Base-by-base conservation (phyloP, 495 filamentous ascomycete species). In the Penicillium psychrofluorescens region DNA sequence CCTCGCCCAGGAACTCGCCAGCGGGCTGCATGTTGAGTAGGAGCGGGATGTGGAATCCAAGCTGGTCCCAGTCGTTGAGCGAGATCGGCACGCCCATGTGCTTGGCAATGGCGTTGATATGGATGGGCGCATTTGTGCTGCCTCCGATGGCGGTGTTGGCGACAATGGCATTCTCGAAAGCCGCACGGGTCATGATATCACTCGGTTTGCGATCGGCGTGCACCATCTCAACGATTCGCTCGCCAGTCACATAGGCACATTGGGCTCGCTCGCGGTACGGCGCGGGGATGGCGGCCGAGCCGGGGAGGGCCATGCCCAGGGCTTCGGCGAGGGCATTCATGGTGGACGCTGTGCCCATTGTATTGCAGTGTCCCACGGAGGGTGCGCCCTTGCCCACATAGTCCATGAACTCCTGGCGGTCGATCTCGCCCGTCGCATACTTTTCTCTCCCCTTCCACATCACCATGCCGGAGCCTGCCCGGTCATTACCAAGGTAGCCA, bases 301-400 rank as follows among this genome's bases (percentile, higher is more conserved):
- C 74, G 6, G 75, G 74, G 1, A 79, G 62, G 1, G 74, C 73
- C 75, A 79, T 79, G 12, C 75, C 75, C 0, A 79, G 60, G 2
- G 75, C 72, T 52, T 78, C 75, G 35, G 72, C 71, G 0, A 77
- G 62, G 2, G 74, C 73, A 46, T 77, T 77, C 74, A 79, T 79
- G 0, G 75, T 79, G 6, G 73, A 77, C 11, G 75, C 75, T 13
- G 74, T 79, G 38, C 74, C 74, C 74, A 79, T 78, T 8, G 73
- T 77, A 44, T 77, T 77, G 49, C 75, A 79, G 40, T 77, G 72
- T 27, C 75, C 75, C 12, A 61, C 73, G 8, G 72, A 76, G 5
- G 73, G 74, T 8, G 71, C 67, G 70, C 64, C 72, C 70, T 46
- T 63, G 60, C 72, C 63, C 6, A 77, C 61, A 45, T 74, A 70